phyloP scores from a whole-genome alignment of 2,329 filamentous ascomycete genomes.

The Albophoma yamanashiensis region DNA sequence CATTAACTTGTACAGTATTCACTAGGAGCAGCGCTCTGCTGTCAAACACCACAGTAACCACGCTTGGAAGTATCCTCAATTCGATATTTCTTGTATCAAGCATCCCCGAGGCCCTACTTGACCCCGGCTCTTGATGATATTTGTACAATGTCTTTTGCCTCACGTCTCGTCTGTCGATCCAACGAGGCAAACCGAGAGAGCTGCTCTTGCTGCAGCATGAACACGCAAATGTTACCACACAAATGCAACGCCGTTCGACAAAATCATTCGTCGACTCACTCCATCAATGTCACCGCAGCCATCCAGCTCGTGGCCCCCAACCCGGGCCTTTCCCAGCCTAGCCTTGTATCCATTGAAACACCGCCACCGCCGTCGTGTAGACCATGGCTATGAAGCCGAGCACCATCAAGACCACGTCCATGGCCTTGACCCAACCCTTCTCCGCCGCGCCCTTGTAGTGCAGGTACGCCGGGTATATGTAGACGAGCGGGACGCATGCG shows the following conservation, averaged over 20 bases:
- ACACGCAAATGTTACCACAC: too few species aligned
- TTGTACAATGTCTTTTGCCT: not conserved
- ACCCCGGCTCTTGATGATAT: not conserved
- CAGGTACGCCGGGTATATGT: constrained; percentile 63
- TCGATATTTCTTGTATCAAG: too few species aligned
- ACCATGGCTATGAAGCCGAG: constrained; percentile 58
- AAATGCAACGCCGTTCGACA: not conserved
- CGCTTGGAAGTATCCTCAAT: too few species aligned
- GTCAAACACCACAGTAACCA: too few species aligned
- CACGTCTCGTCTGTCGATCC: not conserved
- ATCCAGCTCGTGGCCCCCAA: not conserved
- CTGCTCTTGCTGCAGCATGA: not conserved
- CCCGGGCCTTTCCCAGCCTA: not conserved
- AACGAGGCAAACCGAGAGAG: not conserved
- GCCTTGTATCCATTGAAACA: constrained; percentile 20
- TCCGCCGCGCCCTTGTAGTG: constrained; percentile 58
- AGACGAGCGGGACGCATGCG: constrained; percentile 65
- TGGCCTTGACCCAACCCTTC: constrained; percentile 39
- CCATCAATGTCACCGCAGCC: not conserved
- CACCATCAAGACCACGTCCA: constrained; percentile 52
- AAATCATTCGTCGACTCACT: not conserved
- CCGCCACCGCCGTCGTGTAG: constrained; percentile 57
- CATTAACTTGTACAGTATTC: too few species aligned
- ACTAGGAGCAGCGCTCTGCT: not conserved
- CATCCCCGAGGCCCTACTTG: not conserved